These are phyloP conservation scores for Mycena filopes DNA, from an alignment of 768 basidiomycete genomes.

Conservation along the genomic window DNA sequence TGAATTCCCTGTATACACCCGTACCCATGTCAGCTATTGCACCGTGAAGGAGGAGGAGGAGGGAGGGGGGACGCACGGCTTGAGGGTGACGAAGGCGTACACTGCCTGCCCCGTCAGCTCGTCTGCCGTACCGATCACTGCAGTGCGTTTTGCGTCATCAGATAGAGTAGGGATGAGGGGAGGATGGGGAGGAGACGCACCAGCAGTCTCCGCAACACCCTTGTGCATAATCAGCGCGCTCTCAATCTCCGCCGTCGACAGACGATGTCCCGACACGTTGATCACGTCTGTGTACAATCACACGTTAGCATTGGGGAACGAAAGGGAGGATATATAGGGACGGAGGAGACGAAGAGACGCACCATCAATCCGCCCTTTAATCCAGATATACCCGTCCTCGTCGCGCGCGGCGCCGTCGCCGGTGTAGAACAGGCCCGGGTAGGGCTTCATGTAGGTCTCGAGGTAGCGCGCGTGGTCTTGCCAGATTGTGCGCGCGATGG, in stretches of 20 bases:
- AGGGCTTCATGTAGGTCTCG: conserved; percentile 74
- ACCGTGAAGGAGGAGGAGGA: neutral
- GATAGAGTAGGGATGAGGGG: neutral
- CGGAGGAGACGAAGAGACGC: too few species aligned
- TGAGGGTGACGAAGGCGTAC: conserved; percentile 93
- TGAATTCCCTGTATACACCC: conserved; percentile 84
- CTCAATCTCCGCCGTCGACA: conserved; percentile 98
- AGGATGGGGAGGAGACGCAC: conserved; percentile 41
- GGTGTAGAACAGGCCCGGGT: conserved; percentile 95
- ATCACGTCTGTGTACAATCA: conserved; percentile 75
- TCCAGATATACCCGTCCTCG: conserved; percentile 98
- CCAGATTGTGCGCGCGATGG: conserved; percentile 92
- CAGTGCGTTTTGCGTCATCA: conserved; percentile 22
- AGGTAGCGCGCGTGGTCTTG: conserved; percentile 86
- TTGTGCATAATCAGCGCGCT: conserved; percentile 94
- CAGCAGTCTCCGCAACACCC: conserved; percentile 96
- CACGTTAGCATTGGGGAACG: too few species aligned
- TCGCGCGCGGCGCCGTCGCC: conserved; percentile 97
- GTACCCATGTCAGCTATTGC: neutral
- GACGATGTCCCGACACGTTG: conserved; percentile 96
- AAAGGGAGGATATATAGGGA: too few species aligned
- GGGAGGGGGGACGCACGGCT: conserved; percentile 71
- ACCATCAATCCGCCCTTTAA: conserved; percentile 96
- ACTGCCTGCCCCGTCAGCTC: conserved; percentile 95
- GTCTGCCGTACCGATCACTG: conserved; percentile 85